Evolutionary conservation across 768 basidiomycete genomes (phyloP), one percentile per base, ranked within the genome.

Genomic region (Coprinellus aureogranulatus): DNA sequence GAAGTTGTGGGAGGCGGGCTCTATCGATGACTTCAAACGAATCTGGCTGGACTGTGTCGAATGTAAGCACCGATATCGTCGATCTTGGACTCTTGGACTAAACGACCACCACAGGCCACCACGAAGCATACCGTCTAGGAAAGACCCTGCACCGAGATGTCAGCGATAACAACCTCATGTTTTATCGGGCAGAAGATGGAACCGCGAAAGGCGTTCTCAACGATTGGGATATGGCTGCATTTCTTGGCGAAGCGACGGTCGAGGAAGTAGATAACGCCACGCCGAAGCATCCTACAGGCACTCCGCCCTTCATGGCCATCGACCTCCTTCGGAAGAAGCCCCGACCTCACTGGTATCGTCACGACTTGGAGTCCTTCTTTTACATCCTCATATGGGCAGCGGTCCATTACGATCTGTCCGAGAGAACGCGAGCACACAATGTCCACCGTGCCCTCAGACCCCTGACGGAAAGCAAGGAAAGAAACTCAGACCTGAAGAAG

Each of bases 151-250:
- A 75, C 60, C 61, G 67, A 30, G 67, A 74, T 55, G 57, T 74
- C 50, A 68, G 72, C 54, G 63, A 66, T 23, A 62, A 64, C 45
- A 72, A 72, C 44, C 50, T 72, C 12, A 70, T 74, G 70, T 64
- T 68, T 41, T 39, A 42, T 28, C 27, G 41, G 6, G 48, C 45
- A 22, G 44, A 18, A 14, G 23, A 25, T 25, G 45, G 45, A 11
- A 22, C 40, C 14, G 59, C 56, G 2, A 50, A 58, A 23, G 70
- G 71, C 1, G 58, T 71, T 25, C 60, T 71, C 14, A 60, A 62
- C 42, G 72, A 72, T 48, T 70, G 67, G 58, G 70, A 72, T 46
- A 60, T 66, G 54, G 62, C 68, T 1, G 51, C 57, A n/a, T n/a
- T n/a, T 1, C 25, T 44, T 8, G 42, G 65, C 18, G 59, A 59